These are phyloP conservation scores for Coemansia sp. DNA, from an alignment of 371 early-diverging fungal species.

Conservation along the genomic window DNA sequence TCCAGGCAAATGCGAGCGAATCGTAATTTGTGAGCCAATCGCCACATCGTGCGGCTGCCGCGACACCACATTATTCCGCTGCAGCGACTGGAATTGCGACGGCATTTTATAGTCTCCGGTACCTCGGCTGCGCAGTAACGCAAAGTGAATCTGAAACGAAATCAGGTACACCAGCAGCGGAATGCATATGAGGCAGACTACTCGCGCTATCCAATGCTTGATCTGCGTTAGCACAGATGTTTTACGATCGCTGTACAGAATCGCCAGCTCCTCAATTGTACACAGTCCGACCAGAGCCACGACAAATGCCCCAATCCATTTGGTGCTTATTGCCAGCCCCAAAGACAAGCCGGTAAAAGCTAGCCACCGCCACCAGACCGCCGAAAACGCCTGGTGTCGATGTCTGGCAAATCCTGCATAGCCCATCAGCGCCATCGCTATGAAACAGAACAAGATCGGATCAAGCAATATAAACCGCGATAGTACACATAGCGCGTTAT, in stretches of 20 bases:
- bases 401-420: constrained; percentile 69
- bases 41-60: constrained; percentile 85
- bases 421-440: constrained; percentile 76
- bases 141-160: constrained; percentile 89
- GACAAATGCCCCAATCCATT: constrained; percentile 99
- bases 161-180: constrained; percentile 85
- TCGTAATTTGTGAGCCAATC: constrained; percentile 85
- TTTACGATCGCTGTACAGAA: constrained; percentile 75
- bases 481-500: constrained; percentile 84
- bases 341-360: constrained; percentile 83
- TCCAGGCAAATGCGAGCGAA: constrained; percentile 86
- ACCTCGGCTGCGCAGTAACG: constrained; percentile 80
- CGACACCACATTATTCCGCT: constrained; percentile 77
- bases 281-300: constrained; percentile 93
- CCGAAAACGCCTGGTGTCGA: constrained; percentile 62
- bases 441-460: constrained; percentile 93
- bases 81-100: constrained; percentile 92
- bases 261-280: constrained; percentile 92
- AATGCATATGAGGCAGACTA: constrained; percentile 76
- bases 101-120: constrained; percentile 98
- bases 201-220: constrained; percentile 76
- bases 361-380: constrained; percentile 87
- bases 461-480: constrained; percentile 96
- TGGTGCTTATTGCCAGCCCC: constrained; percentile 92
- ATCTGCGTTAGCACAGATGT: constrained; percentile 68